Evolutionary conservation across 2,329 filamentous ascomycete genomes (phyloP), one percentile per base, ranked within the genome.

Genomic region (Tricladium varicosporioides): DNA sequence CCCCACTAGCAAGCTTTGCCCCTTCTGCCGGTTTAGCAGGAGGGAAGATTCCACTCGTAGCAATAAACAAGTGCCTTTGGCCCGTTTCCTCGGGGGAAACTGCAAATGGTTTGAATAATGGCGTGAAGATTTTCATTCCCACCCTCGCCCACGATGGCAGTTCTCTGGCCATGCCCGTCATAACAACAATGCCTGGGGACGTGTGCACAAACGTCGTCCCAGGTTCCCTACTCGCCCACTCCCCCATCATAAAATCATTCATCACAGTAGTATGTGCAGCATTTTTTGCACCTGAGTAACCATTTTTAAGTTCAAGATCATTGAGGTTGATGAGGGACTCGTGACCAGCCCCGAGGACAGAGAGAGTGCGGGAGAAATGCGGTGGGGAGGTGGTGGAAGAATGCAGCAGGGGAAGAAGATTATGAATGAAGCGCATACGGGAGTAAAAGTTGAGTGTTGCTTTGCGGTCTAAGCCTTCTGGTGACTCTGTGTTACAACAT

Each of bases 371-470:
- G 0, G 78, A 75, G 19, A 84, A 73, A 5, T 71, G 60, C 0
- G 73, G 63, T 0, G 81, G 75, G 10, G 73, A 71, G 9, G 53
- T 52, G 19, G 53, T 60, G 16, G 65, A 65, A 13, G 51, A 58
- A 45, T 49, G 57, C 1, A 88, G 73, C 0, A 79, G 74, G 0
- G 84, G 83, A 8, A 86, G 77, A 0, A 88, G 76, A 53, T 84
- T 83, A 46, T 75, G 56, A 11, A 80, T 74, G 64, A 86, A 81
- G 42, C 81, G 80, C 60, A 80, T 76, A 16, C 84, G 83, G 4
- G 79, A 75, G 70, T 86, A 86, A 70, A 80, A 81, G 16, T 74
- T 69, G 5, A 69, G 51, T 11, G 64, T 57, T 27, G 67, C 59
- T 46, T 67, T 68, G 9, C 65, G 61, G 45, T 66, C 63, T 5